Evolutionary conservation across 1,284 basidiomycete species (phyloP).

Genomic region (Schizophyllum amplum): DNA sequence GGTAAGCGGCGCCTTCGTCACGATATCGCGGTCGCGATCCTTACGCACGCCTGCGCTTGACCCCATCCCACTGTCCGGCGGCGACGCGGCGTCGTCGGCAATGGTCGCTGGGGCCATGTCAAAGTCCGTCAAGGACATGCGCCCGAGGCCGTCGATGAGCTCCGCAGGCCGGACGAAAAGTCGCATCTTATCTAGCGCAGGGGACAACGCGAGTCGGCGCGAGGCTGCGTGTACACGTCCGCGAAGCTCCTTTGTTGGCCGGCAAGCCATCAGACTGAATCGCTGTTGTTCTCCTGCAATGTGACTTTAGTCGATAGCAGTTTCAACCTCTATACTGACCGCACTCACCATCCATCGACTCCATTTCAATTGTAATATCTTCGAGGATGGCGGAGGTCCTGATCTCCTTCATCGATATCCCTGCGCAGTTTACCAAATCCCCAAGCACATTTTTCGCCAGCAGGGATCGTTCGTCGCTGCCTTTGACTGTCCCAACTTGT

Average conservation of each 20-base stretch:
- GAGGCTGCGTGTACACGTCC: constrained; percentile 16
- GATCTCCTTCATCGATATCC: constrained; percentile 48
- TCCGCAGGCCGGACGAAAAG: constrained; percentile 65
- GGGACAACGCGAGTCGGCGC: not conserved
- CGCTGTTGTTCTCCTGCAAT: constrained; percentile 17
- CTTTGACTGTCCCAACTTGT: constrained; percentile 16
- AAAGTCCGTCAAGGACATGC: constrained; percentile 10
- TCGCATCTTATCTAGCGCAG: constrained; percentile 43
- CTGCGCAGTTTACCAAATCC: constrained; percentile 55
- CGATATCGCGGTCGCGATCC: constrained; percentile 45
- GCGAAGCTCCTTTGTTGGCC: constrained; percentile 35
- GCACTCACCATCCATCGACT: constrained; percentile 23
- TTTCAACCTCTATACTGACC: not conserved
- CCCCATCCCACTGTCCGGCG: constrained; percentile 11
- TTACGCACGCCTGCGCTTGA: constrained; percentile 30
- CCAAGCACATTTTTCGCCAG: constrained; percentile 54
- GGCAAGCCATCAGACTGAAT: constrained; percentile 42
- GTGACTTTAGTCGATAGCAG: not conserved
- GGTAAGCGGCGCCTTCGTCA: constrained; percentile 47
- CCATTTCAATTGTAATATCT: constrained; percentile 23
- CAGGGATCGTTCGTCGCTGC: constrained; percentile 46
- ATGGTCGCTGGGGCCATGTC: not conserved
- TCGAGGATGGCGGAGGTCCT: constrained; percentile 30
- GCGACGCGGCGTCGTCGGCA: not conserved
- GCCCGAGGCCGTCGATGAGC: constrained; percentile 49